A percentile compares a stretch with the other conserved stretches of the same genome.
Evolutionary conservation across 2,329 filamentous ascomycete species (phyloP).

Genomic region (Eutypa lata): DNA sequence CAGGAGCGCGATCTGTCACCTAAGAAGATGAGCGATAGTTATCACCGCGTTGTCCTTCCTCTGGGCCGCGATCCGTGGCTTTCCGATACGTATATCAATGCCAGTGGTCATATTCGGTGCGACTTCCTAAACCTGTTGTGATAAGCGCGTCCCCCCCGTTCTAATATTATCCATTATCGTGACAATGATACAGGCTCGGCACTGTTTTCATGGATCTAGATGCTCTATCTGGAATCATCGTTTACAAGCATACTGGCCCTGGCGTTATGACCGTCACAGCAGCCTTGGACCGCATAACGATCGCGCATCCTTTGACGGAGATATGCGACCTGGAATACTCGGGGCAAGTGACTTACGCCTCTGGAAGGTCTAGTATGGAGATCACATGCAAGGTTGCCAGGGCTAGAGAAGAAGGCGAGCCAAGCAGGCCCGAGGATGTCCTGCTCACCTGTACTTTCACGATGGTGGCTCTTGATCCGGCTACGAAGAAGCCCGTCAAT

Average conservation of each 20-base stretch:
- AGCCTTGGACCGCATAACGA: slow-evolving; percentile 47
- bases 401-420: slow-evolving; percentile 57
- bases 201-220: slow-evolving; percentile 79
- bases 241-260: slow-evolving; percentile 65
- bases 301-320: slow-evolving; percentile 69
- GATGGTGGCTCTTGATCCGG: slow-evolving; percentile 71
- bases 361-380: slow-evolving; percentile 70
- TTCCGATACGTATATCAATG: slow-evolving; percentile 74
- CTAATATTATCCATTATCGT: background rate
- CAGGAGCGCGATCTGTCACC: slow-evolving; percentile 56
- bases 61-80: slow-evolving; percentile 73
- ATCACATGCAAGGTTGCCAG: slow-evolving; percentile 72
- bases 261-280: slow-evolving; percentile 49
- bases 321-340: slow-evolving; percentile 77
- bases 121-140: slow-evolving; percentile 16
- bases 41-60: slow-evolving; percentile 66
- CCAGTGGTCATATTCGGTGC: slow-evolving; percentile 68
- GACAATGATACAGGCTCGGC: slow-evolving; percentile 49
- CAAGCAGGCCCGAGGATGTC: slow-evolving; percentile 40
- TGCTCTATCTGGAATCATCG: slow-evolving; percentile 71
- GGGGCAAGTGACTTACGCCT: slow-evolving; percentile 61
- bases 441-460: slow-evolving; percentile 59
- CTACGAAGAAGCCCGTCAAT: slow-evolving; percentile 63
- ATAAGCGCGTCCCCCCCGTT: slow-evolving; percentile 37
- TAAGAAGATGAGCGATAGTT: slow-evolving; percentile 69